A percentile compares a stretch with the other conserved stretches of the same genome.
Conservation (phyloP, 306 rosid genomes). For the Carpinus viminea region DNA sequence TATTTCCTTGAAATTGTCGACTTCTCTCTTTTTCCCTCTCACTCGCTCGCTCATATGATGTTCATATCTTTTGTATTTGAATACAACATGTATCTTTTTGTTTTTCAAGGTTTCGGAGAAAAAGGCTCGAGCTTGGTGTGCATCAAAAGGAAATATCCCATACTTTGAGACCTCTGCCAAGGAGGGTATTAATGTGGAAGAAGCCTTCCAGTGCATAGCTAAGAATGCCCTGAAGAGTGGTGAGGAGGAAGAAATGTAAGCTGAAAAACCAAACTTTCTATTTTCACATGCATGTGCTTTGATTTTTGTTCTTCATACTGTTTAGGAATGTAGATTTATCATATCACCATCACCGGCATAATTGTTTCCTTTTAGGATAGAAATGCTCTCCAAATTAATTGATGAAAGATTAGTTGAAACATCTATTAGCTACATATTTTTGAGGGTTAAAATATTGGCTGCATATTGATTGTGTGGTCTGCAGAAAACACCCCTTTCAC, state of each 20-base stretch:
- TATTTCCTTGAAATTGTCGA: conserved; percentile 14
- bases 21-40: conserved; percentile 6
- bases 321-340: not conserved
- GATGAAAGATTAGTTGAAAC: not conserved
- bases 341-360: not conserved
- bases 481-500: not conserved
- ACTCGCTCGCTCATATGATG: not conserved
- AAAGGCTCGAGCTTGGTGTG: conserved; percentile 99
- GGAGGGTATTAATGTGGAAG: conserved; percentile 97
- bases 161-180: conserved; percentile 99
- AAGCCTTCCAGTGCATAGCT: conserved; percentile 96
- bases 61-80: not conserved
- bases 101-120: conserved; percentile 80
- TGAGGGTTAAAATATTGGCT: not conserved
- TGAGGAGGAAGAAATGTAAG: conserved; percentile 99
- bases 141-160: conserved; percentile 95
- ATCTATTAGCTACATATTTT: not conserved
- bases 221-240: conserved; percentile 94
- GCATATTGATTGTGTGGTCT: not conserved
- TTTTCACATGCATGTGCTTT: conserved; percentile 7
- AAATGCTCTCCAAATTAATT: not conserved
- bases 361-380: not conserved
- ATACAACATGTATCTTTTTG: not conserved
- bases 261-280: conserved; percentile 26
- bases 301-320: not conserved